Percentiles rank a stretch among this genome's conserved stretches.
Evolutionary conservation across 331 rosid genomes (phyloP).

Genomic region (Telfairia occidentalis): DNA sequence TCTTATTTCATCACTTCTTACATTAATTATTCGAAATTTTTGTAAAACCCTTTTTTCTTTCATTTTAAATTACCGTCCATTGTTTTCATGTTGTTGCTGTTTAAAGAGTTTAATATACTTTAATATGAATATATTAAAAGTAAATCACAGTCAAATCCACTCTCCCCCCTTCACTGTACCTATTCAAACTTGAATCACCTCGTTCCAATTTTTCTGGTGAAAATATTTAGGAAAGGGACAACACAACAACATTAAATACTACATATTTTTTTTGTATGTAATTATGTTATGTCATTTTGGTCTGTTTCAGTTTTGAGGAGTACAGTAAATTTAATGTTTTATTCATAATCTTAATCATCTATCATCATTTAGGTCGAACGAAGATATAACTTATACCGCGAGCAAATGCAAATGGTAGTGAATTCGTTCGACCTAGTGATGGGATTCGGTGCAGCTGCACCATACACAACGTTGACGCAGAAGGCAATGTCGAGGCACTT

Average conservation of each 20-base stretch:
- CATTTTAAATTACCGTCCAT: neutral
- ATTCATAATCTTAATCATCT: neutral
- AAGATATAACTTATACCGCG: constrained; percentile 83
- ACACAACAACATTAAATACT: constrained; percentile 5
- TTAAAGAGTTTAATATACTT: neutral
- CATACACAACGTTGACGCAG: constrained; percentile 86
- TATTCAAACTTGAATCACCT: neutral
- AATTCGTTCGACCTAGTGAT: constrained; percentile 81
- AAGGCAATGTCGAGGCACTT: constrained; percentile 96
- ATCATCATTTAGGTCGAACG: constrained; percentile 80
- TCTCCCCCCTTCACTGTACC: neutral
- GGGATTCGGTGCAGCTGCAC: constrained; percentile 90
- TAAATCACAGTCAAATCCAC: neutral
- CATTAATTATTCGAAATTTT: neutral
- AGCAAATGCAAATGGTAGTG: constrained; percentile 95
- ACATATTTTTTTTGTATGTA: too few relatives aligned
- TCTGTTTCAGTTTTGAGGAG: too few relatives aligned
- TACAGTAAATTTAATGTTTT: neutral
- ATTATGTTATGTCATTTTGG: too few relatives aligned
- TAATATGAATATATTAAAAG: neutral
- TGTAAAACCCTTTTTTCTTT: too few relatives aligned
- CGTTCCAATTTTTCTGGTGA: neutral
- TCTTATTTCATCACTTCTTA: neutral
- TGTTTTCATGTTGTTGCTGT: neutral
- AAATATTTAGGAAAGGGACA: neutral